Evolutionary conservation across 768 basidiomycete species (phyloP).

Genomic region (Russula lepida): DNA sequence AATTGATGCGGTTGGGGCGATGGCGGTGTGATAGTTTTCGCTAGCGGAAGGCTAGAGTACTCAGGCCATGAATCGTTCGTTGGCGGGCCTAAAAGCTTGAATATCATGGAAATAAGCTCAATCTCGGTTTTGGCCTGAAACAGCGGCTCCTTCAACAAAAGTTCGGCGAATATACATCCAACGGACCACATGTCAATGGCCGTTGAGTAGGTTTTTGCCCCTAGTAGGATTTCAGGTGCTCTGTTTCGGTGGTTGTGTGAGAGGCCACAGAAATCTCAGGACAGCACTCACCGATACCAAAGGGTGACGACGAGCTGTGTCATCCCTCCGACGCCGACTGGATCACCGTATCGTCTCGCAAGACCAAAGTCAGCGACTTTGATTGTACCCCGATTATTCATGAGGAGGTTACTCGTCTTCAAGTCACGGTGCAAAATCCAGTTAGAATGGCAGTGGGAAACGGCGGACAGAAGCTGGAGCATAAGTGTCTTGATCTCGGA

Average conservation of each 20-base stretch:
- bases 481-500: constrained; percentile 98
- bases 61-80: constrained; percentile 83
- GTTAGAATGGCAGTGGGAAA: constrained; percentile 87
- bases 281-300: constrained; percentile 80
- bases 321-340: constrained; percentile 91
- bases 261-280: constrained; percentile 11
- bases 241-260: constrained; percentile 32
- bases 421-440: constrained; percentile 98
- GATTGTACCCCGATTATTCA: constrained; percentile 98
- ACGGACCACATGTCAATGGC: constrained; percentile 98
- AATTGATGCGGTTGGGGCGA: constrained; percentile 68
- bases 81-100: constrained; percentile 91
- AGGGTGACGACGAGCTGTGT: constrained; percentile 97
- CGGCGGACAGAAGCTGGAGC: constrained; percentile 87
- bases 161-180: constrained; percentile 96
- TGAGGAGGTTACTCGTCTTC: constrained; percentile 94
- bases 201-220: constrained; percentile 88
- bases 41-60: constrained; percentile 67
- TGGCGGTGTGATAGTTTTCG: constrained; percentile 70
- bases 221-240: constrained; percentile 91
- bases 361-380: constrained; percentile 99
- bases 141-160: constrained; percentile 91
- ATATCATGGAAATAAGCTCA: constrained; percentile 89
- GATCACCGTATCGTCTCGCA: constrained; percentile 92
- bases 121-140: constrained; percentile 95